These are phyloP conservation scores for Geranium brycei DNA, from an alignment of 345 rosid species.

Conservation along the genomic window DNA sequence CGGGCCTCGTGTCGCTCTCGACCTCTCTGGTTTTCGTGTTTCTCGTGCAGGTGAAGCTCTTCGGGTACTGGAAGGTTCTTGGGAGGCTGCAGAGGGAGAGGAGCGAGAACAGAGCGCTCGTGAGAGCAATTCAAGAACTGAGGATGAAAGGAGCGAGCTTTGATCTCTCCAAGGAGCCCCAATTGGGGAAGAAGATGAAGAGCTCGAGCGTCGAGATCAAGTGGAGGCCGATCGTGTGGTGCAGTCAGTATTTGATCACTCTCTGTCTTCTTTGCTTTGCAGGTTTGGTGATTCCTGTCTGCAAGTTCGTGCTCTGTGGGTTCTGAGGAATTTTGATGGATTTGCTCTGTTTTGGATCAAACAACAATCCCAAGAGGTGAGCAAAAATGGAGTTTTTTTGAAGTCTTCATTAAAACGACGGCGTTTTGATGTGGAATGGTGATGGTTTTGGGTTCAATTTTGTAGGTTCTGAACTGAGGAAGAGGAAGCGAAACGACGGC, in stretches of 20 bases:
- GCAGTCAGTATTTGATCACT: slow-evolving; percentile 48
- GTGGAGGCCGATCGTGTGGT: slow-evolving; percentile 84
- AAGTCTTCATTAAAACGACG: too few relatives aligned
- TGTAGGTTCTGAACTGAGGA: too few relatives aligned
- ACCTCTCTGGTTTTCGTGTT: slow-evolving; percentile 62
- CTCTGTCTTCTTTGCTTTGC: slow-evolving; percentile 56
- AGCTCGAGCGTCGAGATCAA: slow-evolving; percentile 93
- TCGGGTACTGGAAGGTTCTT: slow-evolving; percentile 57
- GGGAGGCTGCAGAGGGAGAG: slow-evolving; percentile 63
- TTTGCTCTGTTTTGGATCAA: too few relatives aligned
- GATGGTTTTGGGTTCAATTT: too few relatives aligned
- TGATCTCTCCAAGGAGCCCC: slow-evolving; percentile 78
- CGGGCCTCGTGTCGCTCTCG: slow-evolving; percentile 34
- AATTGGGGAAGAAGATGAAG: slow-evolving; percentile 65
- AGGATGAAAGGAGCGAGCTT: slow-evolving; percentile 93
- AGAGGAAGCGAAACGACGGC: too few relatives aligned
- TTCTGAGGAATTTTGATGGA: slow-evolving; percentile 12
- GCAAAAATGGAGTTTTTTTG: too few relatives aligned
- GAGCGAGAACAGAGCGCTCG: slow-evolving; percentile 50
- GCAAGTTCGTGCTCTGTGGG: slow-evolving; percentile 61
- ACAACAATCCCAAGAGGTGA: too few relatives aligned
- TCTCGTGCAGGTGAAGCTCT: slow-evolving; percentile 60
- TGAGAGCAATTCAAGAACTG: slow-evolving; percentile 51
- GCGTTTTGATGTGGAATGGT: too few relatives aligned
- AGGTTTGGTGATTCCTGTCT: slow-evolving; percentile 47